Evolutionary conservation across 352 stramenopile species (phyloP).

Genomic region (Pythium volutum): DNA sequence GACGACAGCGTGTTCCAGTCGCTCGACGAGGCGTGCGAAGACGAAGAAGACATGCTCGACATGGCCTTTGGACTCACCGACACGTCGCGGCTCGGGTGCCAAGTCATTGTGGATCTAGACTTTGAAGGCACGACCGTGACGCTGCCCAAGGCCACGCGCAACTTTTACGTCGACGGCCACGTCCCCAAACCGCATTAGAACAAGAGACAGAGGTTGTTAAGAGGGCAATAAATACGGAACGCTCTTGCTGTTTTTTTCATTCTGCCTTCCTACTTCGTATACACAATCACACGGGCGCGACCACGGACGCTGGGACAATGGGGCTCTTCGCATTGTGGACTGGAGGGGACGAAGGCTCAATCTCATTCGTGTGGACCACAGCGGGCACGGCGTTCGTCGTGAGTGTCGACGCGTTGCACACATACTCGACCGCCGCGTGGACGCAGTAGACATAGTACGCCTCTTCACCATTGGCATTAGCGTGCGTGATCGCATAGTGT

Average conservation of each 20-base stretch:
- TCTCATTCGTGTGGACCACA: background rate
- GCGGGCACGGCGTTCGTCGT: background rate
- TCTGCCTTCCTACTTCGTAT: too few species aligned
- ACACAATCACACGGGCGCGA: background rate
- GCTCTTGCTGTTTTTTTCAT: too few species aligned
- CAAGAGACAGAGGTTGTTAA: background rate
- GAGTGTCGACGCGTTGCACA: slow-evolving; percentile 69
- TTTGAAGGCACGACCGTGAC: slow-evolving; percentile 91
- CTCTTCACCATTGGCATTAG: slow-evolving; percentile 81
- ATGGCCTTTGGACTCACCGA: slow-evolving; percentile 98
- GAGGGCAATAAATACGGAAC: slow-evolving; percentile 2
- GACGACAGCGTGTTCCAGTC: slow-evolving; percentile 90
- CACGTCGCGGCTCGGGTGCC: slow-evolving; percentile 91
- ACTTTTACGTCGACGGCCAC: slow-evolving; percentile 99
- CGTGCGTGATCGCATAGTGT: slow-evolving; percentile 75
- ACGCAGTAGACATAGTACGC: slow-evolving; percentile 91
- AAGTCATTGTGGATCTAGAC: slow-evolving; percentile 87
- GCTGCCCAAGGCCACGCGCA: slow-evolving; percentile 95
- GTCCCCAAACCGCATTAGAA: slow-evolving; percentile 94
- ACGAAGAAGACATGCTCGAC: slow-evolving; percentile 99
- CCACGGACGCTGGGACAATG: background rate
- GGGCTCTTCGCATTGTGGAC: background rate
- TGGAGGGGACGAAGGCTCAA: background rate
- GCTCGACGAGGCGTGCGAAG: slow-evolving; percentile 91
- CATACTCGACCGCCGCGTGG: slow-evolving; percentile 77